Conservation (phyloP, 139 green algal genomes). For the Eudorina sp. region DNA sequence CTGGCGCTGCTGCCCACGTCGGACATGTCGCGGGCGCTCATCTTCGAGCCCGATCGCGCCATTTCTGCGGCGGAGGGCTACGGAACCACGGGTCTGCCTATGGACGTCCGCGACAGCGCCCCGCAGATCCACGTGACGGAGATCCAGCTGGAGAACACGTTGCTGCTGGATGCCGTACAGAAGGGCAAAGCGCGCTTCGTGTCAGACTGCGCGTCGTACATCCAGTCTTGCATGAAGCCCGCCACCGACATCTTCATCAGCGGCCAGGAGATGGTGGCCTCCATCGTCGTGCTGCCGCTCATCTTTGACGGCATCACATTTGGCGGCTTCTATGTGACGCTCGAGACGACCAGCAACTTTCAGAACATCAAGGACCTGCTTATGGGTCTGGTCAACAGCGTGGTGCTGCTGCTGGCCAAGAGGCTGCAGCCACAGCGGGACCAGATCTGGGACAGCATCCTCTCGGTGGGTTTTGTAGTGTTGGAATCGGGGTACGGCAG, state of each 20-base stretch:
- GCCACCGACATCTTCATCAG: conserved; percentile 76
- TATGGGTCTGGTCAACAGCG: conserved; percentile 75
- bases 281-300: conserved; percentile 75
- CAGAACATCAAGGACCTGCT: conserved; percentile 78
- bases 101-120: conserved; percentile 4
- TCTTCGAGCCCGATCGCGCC: conserved; percentile 70
- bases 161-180: conserved; percentile 73
- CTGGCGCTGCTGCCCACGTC: conserved; percentile 65
- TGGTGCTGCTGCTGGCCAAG: conserved; percentile 70
- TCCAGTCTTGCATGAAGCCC: conserved; percentile 76
- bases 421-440: conserved; percentile 64
- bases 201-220: conserved; percentile 71
- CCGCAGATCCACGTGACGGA: conserved; percentile 74
- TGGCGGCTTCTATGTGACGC: conserved; percentile 74
- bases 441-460: conserved; percentile 68
- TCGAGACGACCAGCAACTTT: conserved; percentile 74
- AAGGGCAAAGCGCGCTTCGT: conserved; percentile 80
- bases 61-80: conserved; percentile 44
- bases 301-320: conserved; percentile 68
- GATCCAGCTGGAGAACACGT: conserved; percentile 73
- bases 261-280: conserved; percentile 69
- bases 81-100: background rate
- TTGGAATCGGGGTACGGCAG: no score
- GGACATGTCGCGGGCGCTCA: conserved; percentile 64
- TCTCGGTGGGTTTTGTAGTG: conserved; percentile 39